Evolutionary conservation across 805 yeast genomes (phyloP).

Genomic region (Teunomyces tritomae): DNA sequence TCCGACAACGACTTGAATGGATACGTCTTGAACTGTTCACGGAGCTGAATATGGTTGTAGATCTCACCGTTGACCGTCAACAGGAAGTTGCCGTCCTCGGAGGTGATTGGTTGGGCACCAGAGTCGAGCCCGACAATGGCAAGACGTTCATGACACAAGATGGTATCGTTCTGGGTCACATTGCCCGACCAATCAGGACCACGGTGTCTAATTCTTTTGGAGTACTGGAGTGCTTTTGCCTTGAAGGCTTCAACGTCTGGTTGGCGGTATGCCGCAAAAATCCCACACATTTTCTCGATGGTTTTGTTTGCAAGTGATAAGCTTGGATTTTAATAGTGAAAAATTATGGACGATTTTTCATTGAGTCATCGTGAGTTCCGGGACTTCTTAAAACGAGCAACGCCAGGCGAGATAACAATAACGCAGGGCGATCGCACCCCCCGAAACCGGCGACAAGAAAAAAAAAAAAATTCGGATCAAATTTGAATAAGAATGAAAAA

Average conservation of each 20-base stretch:
- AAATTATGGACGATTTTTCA: conserved; percentile 4
- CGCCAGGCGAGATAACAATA: conserved; percentile 2
- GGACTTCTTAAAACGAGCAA: background rate
- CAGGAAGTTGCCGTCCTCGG: conserved; percentile 67
- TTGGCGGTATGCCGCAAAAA: conserved; percentile 87
- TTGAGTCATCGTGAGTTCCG: conserved; percentile 2
- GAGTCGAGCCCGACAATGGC: conserved; percentile 96
- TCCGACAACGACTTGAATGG: conserved; percentile 82
- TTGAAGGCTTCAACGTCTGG: conserved; percentile 79
- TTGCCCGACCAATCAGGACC: conserved; percentile 99
- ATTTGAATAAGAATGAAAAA: no score
- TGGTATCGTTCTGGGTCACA: conserved; percentile 71
- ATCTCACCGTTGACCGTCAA: conserved; percentile 97
- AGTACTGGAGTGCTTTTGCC: conserved; percentile 80
- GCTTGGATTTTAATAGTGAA: conserved; percentile 1
- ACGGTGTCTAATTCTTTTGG: conserved; percentile 95
- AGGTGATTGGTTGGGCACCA: conserved; percentile 96
- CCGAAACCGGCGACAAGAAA: background rate
- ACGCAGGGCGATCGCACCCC: background rate
- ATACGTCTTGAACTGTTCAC: conserved; percentile 74
- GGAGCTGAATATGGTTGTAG: conserved; percentile 89
- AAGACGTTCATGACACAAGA: conserved; percentile 91
- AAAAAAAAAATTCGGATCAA: no score
- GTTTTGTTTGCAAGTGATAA: background rate
- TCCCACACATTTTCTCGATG: conserved; percentile 80